phyloP scores from a whole-genome alignment of 768 basidiomycete species.

The Pholiota conissans region DNA sequence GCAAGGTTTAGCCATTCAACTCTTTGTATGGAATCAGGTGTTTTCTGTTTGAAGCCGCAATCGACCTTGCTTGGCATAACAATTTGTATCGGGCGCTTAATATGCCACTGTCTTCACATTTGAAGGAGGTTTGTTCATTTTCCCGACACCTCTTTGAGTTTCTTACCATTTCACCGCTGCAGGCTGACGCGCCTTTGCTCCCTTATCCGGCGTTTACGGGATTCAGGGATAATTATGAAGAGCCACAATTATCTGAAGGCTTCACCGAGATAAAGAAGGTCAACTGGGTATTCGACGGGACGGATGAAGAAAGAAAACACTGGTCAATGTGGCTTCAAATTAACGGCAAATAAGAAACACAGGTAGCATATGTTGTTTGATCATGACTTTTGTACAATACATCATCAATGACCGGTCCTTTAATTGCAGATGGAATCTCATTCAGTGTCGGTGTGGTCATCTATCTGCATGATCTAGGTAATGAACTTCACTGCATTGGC shows the following conservation, averaged over 20 bases:
- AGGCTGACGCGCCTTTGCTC: conserved; percentile 52
- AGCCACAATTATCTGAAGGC: conserved; percentile 68
- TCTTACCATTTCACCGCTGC: neutral
- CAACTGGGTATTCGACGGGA: conserved; percentile 80
- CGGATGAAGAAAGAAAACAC: conserved; percentile 61
- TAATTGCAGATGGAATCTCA: too few species aligned
- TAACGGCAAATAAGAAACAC: conserved; percentile 54
- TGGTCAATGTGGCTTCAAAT: conserved; percentile 91
- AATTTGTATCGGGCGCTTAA: conserved; percentile 84
- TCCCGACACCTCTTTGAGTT: neutral
- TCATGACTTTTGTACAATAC: neutral
- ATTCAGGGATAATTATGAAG: conserved; percentile 64
- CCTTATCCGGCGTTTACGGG: conserved; percentile 60
- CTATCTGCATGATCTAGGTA: conserved; percentile 38
- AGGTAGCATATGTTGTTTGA: neutral
- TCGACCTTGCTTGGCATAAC: conserved; percentile 92
- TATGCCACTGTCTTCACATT: conserved; percentile 44
- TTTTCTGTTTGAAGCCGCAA: conserved; percentile 70
- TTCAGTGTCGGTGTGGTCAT: neutral
- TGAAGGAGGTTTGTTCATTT: conserved; percentile 34
- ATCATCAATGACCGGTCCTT: neutral
- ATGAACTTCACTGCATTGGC: conserved; percentile 57
- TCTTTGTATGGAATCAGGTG: conserved; percentile 44
- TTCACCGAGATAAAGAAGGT: conserved; percentile 75
- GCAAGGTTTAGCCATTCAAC: neutral